Base-by-base conservation (phyloP, 2,329 filamentous ascomycete genomes). In the Bipolaris bicolor region DNA sequence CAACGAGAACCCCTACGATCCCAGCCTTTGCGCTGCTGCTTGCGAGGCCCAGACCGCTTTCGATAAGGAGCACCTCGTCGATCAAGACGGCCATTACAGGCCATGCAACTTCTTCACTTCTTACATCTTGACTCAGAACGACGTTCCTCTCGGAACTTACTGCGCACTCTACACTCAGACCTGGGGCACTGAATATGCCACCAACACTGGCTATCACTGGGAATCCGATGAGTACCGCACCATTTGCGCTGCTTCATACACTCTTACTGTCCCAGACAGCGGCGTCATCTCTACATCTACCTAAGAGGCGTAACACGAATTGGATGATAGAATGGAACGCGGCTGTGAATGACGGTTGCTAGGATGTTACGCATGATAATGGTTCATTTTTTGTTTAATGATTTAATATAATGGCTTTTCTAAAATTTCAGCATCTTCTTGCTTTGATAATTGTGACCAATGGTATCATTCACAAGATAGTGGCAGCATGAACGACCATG, bases 21-120 rank as follows among this genome's bases (percentile, higher is more conserved):
- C 68, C 1, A 51, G 58, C 22, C 55, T 65, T 7, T 79, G 76
- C 62, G 71, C 71, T 15, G 63, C 71, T 9, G 73, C 71, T 22
- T 78, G 75, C 62, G 56, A 71, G 47, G 65, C 71, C 16, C 71
- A 77, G 59, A 77, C 72, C 10, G 60, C 61, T 3, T 77, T 75
- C 60, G 72, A 78, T 57, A 60, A 56, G 33, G 62, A 67, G 29
- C 64, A 71, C 55, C 53, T 65, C 31, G 68, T 69, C 43, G 57
- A 64, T 9, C 10, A 60, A 7, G 62, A 67, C 20, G 71, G 70
- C 16, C 66, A 64, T 9, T 76, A 74, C 51, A 67, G 65, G 51
- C 60, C 73, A 36, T 78, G 76, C 69, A 76, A 76, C 60, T 76
- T 77, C 65, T 76, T 71, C 61, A 75, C 74, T 33, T 68, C 71